Evolutionary conservation across 1,284 basidiomycete genomes (phyloP), one percentile per base, ranked within the genome.

Genomic region (Laetiporus sulphureus): DNA sequence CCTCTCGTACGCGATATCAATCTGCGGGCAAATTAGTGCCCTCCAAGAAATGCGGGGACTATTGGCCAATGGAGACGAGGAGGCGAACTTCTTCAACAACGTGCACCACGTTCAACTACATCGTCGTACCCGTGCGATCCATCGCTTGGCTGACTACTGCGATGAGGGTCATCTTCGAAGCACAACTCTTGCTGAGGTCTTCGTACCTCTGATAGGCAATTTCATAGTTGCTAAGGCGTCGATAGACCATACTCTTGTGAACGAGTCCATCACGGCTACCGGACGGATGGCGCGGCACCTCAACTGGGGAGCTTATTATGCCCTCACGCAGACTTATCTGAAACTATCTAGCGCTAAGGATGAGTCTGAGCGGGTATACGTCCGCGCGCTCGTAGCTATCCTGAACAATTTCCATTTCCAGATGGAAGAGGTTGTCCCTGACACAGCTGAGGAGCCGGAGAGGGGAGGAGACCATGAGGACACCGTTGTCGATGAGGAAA

Each of bases 31-130:
- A n/a, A 67, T 91, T 16, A 59, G 65, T 0, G 63, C 74, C 2
- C 66, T 97, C 31, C 75, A 76, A 36, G 92, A 97, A 57, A 83
- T 97, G 79, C 75, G 67, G 5, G 73, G 81, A 8, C 68, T 99
- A 8, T 73, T 97, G n/a, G 90, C 88, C 3, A 81, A 75, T 13
- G 93, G 91, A 1, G 95, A 99, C 56, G 87, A 91, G 36, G 96
- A 99, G 61, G 93, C 91, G 21, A 94, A 86, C 60, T 95, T 99
- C 67, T 98, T 99, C 74, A 84, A 85, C 69, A 99, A 99, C 63
- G 80, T 99, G 39, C 79, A 89, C 50, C 96, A 99, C 61, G 82
- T 99, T 40, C 96, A 99, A 65, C 68, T 88, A 4, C 95, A 99
- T 62, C 83, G 95, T 44, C 81, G 95, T 16, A 83, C 84, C 1